phyloP scores from a whole-genome alignment of 2,329 filamentous ascomycete species.

The Trichoderma hamatum region DNA sequence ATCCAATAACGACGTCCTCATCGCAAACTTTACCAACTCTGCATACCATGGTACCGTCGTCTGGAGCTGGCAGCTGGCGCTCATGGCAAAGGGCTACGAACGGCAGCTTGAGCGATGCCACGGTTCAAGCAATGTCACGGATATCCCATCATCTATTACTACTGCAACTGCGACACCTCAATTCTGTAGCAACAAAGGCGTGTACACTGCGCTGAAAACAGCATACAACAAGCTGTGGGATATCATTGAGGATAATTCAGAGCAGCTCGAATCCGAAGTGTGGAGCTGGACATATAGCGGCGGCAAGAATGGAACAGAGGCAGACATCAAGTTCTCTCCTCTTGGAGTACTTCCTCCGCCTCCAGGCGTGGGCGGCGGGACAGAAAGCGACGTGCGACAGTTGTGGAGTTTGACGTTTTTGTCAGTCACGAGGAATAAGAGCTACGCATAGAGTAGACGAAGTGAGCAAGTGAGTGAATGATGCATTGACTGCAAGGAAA shows the following conservation, averaged over 20 bases:
- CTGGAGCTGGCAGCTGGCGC: constrained; percentile 66
- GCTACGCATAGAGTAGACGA: not conserved
- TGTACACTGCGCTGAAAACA: constrained; percentile 49
- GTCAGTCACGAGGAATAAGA: constrained; percentile 20
- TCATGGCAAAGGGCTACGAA: constrained; percentile 65
- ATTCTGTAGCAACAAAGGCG: constrained; percentile 52
- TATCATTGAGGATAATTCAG: constrained; percentile 57
- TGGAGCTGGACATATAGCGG: constrained; percentile 62
- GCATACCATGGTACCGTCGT: constrained; percentile 66
- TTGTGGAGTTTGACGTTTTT: constrained; percentile 29
- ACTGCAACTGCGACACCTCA: constrained; percentile 37
- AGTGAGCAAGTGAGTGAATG: not conserved
- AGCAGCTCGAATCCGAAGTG: constrained; percentile 58
- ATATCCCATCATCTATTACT: not conserved
- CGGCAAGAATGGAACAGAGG: not conserved
- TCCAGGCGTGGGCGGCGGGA: constrained; percentile 23
- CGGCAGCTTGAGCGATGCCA: constrained; percentile 59
- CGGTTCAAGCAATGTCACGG: not conserved
- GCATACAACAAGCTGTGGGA: constrained; percentile 66
- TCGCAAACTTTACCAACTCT: constrained; percentile 56
- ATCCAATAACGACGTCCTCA: constrained; percentile 50
- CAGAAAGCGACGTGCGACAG: constrained; percentile 28
- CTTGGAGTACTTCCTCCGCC: constrained; percentile 31
- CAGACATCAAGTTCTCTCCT: constrained; percentile 31
- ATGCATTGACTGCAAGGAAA: not conserved